These are phyloP conservation scores for Arctostaphylos glauca DNA, from an alignment of 148 eudicot species.

Conservation along the genomic window DNA sequence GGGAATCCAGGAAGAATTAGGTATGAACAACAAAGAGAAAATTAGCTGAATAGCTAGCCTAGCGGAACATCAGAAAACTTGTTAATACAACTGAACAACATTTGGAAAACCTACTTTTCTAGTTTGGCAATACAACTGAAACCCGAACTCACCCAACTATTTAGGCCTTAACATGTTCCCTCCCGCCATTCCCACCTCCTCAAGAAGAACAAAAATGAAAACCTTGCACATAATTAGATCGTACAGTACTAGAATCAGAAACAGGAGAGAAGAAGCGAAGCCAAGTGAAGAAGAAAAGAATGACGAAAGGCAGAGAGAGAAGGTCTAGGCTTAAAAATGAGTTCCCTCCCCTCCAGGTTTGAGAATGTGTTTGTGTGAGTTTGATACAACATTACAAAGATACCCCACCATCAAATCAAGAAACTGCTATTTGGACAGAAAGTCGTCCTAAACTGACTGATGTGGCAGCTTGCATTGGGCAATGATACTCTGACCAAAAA, in stretches of 20 bases:
- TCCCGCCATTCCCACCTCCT: neutral
- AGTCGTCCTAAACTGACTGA: too few relatives aligned
- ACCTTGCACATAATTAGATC: too few relatives aligned
- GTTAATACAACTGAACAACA: neutral
- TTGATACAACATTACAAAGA: too few relatives aligned
- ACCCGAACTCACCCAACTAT: neutral
- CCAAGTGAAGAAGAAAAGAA: neutral
- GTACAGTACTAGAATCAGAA: neutral
- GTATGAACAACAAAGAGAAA: neutral
- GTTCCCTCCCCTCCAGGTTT: too few relatives aligned
- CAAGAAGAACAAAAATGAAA: neutral
- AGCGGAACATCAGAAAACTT: neutral
- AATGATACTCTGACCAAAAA: too few relatives aligned
- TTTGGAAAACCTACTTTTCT: neutral
- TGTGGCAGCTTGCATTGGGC: too few relatives aligned
- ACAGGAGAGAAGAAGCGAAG: too few relatives aligned
- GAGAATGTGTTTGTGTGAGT: too few relatives aligned
- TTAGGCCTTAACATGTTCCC: neutral
- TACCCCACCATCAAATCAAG: too few relatives aligned
- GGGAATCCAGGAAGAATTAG: neutral
- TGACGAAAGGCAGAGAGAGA: too few relatives aligned
- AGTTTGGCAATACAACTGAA: neutral
- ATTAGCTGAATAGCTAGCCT: neutral
- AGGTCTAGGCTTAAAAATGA: too few relatives aligned
- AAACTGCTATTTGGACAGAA: too few relatives aligned